Evolutionary conservation across 2,329 filamentous ascomycete species (phyloP).

Genomic region (Verticillium longisporum): DNA sequence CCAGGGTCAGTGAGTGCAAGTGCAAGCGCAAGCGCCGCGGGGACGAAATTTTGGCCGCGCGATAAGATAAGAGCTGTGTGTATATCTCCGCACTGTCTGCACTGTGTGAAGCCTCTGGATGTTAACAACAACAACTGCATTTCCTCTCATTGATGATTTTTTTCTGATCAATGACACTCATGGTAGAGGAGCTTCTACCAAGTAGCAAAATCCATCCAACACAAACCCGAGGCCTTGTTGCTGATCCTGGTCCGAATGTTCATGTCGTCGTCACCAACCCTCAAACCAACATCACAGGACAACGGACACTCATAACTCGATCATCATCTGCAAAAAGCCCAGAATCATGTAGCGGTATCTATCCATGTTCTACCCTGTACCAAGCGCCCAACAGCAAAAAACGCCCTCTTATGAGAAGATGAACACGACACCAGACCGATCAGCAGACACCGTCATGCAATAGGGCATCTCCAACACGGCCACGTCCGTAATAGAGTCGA

Average conservation of each 20-base stretch:
- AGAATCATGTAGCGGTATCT: slow-evolving; percentile 6
- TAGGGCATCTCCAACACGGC: slow-evolving; percentile 85
- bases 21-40: not conserved
- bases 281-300: no score
- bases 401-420: slow-evolving; percentile 45
- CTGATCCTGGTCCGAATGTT: no score
- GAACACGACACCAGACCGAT: slow-evolving; percentile 84
- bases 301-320: not conserved
- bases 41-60: slow-evolving; percentile 7
- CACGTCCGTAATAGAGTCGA: slow-evolving; percentile 84
- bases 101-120: no score
- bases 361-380: not conserved
- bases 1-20: not conserved
- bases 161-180: no score
- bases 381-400: slow-evolving; percentile 1
- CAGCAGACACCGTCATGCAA: slow-evolving; percentile 85
- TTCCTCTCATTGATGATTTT: no score
- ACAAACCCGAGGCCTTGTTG: no score
- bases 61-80: slow-evolving; percentile 6
- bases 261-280: no score
- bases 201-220: no score
- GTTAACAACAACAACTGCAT: no score
- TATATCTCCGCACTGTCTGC: not conserved
- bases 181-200: no score
- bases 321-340: not conserved